phyloP scores from a whole-genome alignment of 176 grass and related monocot genomes.

The Paspalum notatum region DNA sequence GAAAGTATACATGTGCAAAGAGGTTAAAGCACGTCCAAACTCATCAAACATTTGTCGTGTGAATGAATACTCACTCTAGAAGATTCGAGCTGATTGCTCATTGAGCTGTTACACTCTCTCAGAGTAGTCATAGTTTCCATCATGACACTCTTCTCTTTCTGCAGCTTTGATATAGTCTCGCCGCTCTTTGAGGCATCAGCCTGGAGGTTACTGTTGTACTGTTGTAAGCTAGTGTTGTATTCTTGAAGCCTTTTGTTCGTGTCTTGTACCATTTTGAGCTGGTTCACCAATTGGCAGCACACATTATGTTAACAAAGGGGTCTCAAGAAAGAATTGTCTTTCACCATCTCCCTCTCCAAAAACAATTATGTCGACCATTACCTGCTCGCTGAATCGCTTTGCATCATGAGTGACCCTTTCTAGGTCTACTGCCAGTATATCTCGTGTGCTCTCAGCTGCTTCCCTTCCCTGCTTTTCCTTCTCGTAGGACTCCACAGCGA shows the following conservation, averaged over 20 bases:
- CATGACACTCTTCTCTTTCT: constrained; percentile 87
- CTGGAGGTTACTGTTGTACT: constrained; percentile 94
- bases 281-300: constrained; percentile 28
- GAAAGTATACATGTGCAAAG: background rate
- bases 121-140: constrained; percentile 65
- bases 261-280: constrained; percentile 92
- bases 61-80: constrained; percentile 56
- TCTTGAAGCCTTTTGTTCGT: constrained; percentile 76
- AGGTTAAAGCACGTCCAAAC: background rate
- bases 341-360: constrained; percentile 30
- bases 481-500: constrained; percentile 56
- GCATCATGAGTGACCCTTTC: constrained; percentile 69
- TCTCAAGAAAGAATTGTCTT: background rate
- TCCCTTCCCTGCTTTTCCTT: constrained; percentile 63
- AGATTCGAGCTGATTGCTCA: constrained; percentile 78
- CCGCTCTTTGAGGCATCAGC: constrained; percentile 73
- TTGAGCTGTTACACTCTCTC: constrained; percentile 63
- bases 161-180: constrained; percentile 68
- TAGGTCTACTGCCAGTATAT: constrained; percentile 55
- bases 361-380: constrained; percentile 25
- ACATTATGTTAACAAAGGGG: constrained; percentile 8
- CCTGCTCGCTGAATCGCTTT: constrained; percentile 76
- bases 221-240: constrained; percentile 86
- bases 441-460: constrained; percentile 48
- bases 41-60: background rate